phyloP scores from a whole-genome alignment of 2,329 filamentous ascomycete species.

The Colletotrichum echinochloae region DNA sequence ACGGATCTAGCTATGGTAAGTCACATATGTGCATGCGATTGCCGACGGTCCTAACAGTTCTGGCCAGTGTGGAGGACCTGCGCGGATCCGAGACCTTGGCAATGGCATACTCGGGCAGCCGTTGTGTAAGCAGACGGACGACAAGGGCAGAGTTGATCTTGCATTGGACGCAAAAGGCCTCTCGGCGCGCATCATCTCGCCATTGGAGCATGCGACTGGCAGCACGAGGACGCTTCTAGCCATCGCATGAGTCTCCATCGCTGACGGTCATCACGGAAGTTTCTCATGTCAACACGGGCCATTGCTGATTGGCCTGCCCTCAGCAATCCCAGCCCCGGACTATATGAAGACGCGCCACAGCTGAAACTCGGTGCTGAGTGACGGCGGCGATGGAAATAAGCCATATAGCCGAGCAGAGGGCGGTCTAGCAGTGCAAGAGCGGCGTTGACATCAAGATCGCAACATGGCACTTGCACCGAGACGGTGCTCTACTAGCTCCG shows the following conservation, averaged over 20 bases:
- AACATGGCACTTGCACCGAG: conserved; percentile 32
- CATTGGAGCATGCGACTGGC: conserved; percentile 25
- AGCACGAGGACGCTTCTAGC: conserved; percentile 3
- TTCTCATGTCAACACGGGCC: conserved; percentile 17
- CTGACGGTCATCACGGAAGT: conserved; percentile 45
- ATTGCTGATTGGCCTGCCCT: conserved; percentile 47
- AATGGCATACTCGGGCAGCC: conserved; percentile 1
- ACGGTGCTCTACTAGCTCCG: conserved; percentile 28
- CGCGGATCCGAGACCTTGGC: conserved; percentile 32
- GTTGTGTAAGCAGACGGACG: conserved; percentile 10
- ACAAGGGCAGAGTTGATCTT: conserved; percentile 3
- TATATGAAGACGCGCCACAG: conserved; percentile 52
- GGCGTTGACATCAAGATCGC: conserved; percentile 25
- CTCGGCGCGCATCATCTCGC: conserved; percentile 21
- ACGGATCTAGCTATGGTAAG: conserved; percentile 49
- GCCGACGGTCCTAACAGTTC: conserved; percentile 42
- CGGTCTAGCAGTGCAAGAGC: conserved; percentile 3
- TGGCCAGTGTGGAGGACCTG: conserved; percentile 26
- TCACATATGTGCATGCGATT: conserved; percentile 48
- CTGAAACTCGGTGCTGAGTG: conserved; percentile 47
- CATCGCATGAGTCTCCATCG: conserved; percentile 36
- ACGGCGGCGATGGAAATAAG: conserved; percentile 20
- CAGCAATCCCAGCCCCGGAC: conserved; percentile 44
- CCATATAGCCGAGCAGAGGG: conserved; percentile 1
- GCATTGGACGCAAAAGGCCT: conserved; percentile 20